Base-by-base conservation (phyloP, 1,284 basidiomycete genomes). In the Testicularia cyperi region DNA sequence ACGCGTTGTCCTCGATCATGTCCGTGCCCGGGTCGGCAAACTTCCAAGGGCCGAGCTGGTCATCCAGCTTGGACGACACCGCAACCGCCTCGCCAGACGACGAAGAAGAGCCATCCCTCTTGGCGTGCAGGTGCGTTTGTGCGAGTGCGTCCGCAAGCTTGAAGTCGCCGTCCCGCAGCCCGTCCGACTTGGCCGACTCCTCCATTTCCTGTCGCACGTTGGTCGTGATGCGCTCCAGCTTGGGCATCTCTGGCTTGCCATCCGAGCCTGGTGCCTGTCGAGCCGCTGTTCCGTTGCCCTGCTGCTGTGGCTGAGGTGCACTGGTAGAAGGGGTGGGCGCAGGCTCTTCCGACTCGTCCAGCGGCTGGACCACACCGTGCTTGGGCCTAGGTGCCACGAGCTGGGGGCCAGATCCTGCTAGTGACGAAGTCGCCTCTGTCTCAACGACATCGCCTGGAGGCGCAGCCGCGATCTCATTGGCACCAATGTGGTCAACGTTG, bases 1-100 rank as follows among this genome's bases (percentile, higher is more conserved):
- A 79, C 0, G 72, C 74, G 35, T 79, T 78, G 67, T 79, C 78
- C 55, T 79, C 78, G 26, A 78, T 63, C 45, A 77, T 73, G 48
- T 79, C 78, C 4, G 72, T 65, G 1, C 58, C 62, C 5, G 75
- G 73, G 36, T 78, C 74, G 1, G 63, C 51, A 38, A 78, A 79
- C 27, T 77, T 70, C 76, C 74, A 79, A 1, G 78, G 75, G 6
- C 78, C 78, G 0, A 79, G 54, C 55, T 68, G 44, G 9, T 68
- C 63, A 32, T 72, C 69, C 20, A 70, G 55, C 57, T 58, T 54
- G 13, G 53, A 52, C 6, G 44, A 10, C 7, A 32, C 5, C 2
- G 41, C 14, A 7, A 26, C 28, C n/a, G 42, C 18, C 12, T 25
- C 28, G 5, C 36, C 34, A n/a, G n/a, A n/a, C n/a, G n/a, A n/a